phyloP scores from a whole-genome alignment of 768 basidiomycete genomes.

The Lentinus brumalis region DNA sequence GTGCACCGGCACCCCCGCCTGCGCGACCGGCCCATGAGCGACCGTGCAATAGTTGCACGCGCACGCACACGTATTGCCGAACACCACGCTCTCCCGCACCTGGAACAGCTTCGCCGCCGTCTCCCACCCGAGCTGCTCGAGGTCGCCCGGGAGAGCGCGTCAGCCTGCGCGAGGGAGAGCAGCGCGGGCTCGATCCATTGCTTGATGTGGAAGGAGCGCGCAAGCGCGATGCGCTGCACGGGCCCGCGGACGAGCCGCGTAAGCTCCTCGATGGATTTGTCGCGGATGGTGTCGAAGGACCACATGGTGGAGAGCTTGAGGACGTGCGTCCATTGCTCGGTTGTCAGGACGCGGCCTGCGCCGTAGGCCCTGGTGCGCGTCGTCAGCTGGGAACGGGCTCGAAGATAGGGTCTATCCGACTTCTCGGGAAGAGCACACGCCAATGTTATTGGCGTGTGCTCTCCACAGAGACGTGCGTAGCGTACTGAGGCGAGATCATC shows the following conservation, averaged over 20 bases:
- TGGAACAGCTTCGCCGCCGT: constrained; percentile 9
- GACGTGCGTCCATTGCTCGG: constrained; percentile 16
- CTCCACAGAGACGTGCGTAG: too few relatives aligned
- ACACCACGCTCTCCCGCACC: constrained; percentile 8
- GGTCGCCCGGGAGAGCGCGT: constrained; percentile 4
- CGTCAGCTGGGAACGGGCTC: too few relatives aligned
- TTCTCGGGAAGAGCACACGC: neutral
- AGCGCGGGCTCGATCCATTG: constrained; percentile 20
- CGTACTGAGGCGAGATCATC: too few relatives aligned
- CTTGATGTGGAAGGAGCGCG: constrained; percentile 1
- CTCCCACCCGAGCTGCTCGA: constrained; percentile 12
- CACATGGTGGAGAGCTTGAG: constrained; percentile 21
- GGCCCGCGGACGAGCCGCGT: neutral
- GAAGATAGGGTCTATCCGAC: neutral
- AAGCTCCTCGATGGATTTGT: constrained; percentile 9
- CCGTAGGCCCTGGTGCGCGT: neutral
- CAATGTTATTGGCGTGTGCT: neutral
- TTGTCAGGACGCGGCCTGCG: neutral
- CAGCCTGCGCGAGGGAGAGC: constrained; percentile 9
- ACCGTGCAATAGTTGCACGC: constrained; percentile 14
- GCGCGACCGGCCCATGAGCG: neutral
- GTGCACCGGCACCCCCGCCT: neutral
- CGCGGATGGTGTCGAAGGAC: constrained; percentile 14
- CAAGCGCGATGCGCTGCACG: constrained; percentile 14
- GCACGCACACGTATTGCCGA: neutral